A percentile compares a stretch with the other conserved stretches of the same genome.
phyloP scores from a whole-genome alignment of 2,329 filamentous ascomycete genomes.

The Diaporthe vaccinii region DNA sequence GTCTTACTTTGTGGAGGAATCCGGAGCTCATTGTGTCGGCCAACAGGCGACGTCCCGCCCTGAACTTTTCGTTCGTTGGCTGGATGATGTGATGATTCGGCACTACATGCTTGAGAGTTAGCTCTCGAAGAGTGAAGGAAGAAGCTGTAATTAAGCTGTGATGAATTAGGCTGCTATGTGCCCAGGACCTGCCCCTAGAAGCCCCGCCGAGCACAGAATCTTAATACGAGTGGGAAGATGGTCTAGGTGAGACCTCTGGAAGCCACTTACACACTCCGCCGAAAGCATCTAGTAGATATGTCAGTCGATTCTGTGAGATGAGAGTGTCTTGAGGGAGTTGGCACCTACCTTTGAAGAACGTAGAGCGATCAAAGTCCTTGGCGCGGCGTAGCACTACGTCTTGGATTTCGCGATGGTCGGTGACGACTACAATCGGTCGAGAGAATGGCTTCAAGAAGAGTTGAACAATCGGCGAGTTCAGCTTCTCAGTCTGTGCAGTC shows the following conservation, averaged over 20 bases:
- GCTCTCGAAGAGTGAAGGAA: not conserved
- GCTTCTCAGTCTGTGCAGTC: conserved; percentile 4
- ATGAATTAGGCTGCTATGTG: too few relatives aligned
- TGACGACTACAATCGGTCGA: conserved; percentile 37
- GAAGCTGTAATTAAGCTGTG: not conserved
- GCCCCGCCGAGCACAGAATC: not conserved
- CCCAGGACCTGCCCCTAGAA: not conserved
- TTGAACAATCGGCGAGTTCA: conserved; percentile 40
- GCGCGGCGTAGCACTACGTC: conserved; percentile 40
- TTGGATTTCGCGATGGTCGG: conserved; percentile 39
- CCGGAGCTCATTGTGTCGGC: conserved; percentile 35
- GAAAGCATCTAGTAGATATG: conserved; percentile 9
- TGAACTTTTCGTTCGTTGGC: conserved; percentile 33
- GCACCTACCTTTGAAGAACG: not conserved
- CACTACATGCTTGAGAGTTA: not conserved
- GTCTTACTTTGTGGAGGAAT: conserved; percentile 33
- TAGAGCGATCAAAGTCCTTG: conserved; percentile 40
- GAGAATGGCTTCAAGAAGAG: conserved; percentile 39
- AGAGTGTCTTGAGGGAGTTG: not conserved
- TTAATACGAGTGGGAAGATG: not conserved
- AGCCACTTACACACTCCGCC: conserved; percentile 10
- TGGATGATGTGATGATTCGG: conserved; percentile 36
- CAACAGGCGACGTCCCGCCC: conserved; percentile 32
- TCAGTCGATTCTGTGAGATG: not conserved
- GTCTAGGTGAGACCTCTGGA: too few relatives aligned